Evolutionary conservation across 2,329 filamentous ascomycete species (phyloP), one percentile per base, ranked within the genome.

Genomic region (Hymenoscyphus repandus): DNA sequence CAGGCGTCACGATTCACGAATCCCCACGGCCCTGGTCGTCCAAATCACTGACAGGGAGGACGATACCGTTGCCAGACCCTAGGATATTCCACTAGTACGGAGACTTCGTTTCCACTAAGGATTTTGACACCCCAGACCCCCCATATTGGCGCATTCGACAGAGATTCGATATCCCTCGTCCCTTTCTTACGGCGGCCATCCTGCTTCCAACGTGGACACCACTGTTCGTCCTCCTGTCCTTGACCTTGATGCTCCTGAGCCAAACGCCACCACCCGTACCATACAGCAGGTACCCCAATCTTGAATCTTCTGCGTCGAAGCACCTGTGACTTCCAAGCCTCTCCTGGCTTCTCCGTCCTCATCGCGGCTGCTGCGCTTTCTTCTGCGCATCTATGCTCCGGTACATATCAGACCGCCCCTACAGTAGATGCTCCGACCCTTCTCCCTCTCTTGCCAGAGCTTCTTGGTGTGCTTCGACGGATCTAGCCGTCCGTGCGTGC

Each of bases 51-150:
- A 52, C 58, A 58, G 52, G 58, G 56, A 47, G 55, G 33, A 47
- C 45, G 54, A 56, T 54, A 57, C 54, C 47, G 54, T 46, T 58
- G 38, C 49, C 39, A 48, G 40, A 30, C 45, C 46, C n/a, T n/a
- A n/a, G n/a, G n/a, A n/a, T n/a, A n/a, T 52, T 45, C 54, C 56
- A 54, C 56, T 56, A 57, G 56, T 47, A 40, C 38, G 38, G 6
- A 20, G 15, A 17, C 6, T n/a, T n/a, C 47, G 47, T 57, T 60
- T 58, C 58, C 56, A 58, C 58, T 57, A 58, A 47, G 20, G 45
- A 50, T 51, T 4, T 59, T 58, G 56, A 58, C 57, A 59, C 42
- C 52, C 45, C 52, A 52, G 43, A 41, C 43, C 33, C 15, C 36
- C 39, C 38, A 20, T 42, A 48, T 13, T 46, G 17, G 33, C 44